These are phyloP conservation scores for Hygrocybe coccinea DNA, from an alignment of 768 basidiomycete species.

Conservation along the genomic window DNA sequence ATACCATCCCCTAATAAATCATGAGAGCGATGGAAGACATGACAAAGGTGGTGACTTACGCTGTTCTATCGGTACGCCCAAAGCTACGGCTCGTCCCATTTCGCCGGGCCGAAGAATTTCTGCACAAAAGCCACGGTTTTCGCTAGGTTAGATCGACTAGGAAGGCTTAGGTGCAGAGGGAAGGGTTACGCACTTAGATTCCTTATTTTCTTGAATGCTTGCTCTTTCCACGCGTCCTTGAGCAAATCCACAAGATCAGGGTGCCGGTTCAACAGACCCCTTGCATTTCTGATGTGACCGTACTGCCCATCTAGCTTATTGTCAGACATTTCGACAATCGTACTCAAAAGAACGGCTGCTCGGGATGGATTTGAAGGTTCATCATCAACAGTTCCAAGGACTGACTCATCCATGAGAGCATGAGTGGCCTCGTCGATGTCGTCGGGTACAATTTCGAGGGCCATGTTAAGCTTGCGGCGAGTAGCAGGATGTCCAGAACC, in stretches of 20 bases:
- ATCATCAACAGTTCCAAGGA: background rate
- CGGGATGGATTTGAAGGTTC: background rate
- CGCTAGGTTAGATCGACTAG: background rate
- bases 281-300: background rate
- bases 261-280: background rate
- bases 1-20: background rate
- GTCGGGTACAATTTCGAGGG: background rate
- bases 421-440: background rate
- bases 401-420: background rate
- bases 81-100: background rate
- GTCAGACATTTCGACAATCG: background rate
- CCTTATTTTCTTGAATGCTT: background rate
- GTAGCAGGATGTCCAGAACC: too few relatives aligned
- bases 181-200: background rate
- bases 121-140: background rate
- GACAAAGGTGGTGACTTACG: conserved; percentile 1
- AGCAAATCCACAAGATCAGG: background rate
- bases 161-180: background rate
- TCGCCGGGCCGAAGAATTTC: background rate
- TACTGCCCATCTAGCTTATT: background rate
- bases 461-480: too few relatives aligned
- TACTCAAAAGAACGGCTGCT: background rate
- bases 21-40: background rate
- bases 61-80: background rate
- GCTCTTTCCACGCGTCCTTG: background rate